Percentiles rank a stretch among this genome's conserved stretches.
Evolutionary conservation across 768 basidiomycete species (phyloP).

Genomic region (Rhodotorula diobovata): DNA sequence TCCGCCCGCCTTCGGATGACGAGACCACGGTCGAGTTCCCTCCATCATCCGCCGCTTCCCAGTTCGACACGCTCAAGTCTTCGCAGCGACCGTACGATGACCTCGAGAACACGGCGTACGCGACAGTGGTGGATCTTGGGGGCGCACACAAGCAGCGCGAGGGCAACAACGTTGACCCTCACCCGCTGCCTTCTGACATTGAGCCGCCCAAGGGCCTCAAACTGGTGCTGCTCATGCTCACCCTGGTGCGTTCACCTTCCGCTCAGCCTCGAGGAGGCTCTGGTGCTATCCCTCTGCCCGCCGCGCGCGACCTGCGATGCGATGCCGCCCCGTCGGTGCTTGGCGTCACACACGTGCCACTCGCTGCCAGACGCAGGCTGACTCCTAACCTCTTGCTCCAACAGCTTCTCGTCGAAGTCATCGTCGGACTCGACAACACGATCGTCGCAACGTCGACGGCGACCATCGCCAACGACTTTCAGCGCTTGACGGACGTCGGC

Average conservation of each 20-base stretch:
- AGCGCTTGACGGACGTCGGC: constrained; percentile 14
- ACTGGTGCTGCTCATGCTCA: constrained; percentile 10
- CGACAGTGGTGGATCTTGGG: not conserved
- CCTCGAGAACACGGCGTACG: not conserved
- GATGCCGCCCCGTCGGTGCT: no score
- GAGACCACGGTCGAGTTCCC: not conserved
- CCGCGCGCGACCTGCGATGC: no score
- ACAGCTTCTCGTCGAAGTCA: constrained; percentile 27
- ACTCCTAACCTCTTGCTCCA: not conserved
- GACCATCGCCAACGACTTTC: constrained; percentile 23
- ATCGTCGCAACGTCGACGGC: constrained; percentile 23
- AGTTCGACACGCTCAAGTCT: not conserved
- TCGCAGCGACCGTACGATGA: not conserved
- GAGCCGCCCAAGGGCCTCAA: constrained; percentile 4
- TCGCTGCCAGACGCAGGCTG: not conserved
- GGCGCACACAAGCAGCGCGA: not conserved
- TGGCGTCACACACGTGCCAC: no score
- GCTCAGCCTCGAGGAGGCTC: no score
- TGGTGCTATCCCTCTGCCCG: no score
- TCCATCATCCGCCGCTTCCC: not conserved
- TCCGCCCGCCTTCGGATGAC: not conserved
- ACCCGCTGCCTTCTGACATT: not conserved
- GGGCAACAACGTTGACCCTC: not conserved
- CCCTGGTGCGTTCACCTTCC: not conserved
- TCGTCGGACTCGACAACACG: constrained; percentile 33